Percentiles rank a stretch among this genome's conserved stretches.
These are phyloP conservation scores for Tuber aestivum DNA, from an alignment of 495 filamentous ascomycete genomes.

Conservation along the genomic window DNA sequence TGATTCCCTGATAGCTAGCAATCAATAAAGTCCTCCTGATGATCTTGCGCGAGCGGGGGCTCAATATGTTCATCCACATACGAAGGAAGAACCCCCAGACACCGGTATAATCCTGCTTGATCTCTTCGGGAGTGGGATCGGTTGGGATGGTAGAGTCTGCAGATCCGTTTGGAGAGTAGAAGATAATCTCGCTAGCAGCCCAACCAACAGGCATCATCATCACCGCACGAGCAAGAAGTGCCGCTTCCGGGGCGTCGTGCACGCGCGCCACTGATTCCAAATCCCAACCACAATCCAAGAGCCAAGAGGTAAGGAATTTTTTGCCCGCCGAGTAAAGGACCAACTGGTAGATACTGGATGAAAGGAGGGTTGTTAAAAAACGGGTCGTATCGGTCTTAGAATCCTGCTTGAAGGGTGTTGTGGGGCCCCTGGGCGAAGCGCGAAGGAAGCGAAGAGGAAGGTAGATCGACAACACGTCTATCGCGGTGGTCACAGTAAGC, in stretches of 20 bases:
- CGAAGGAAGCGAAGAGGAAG: constrained; percentile 39
- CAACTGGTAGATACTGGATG: constrained; percentile 34
- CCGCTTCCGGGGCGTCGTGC: constrained; percentile 28
- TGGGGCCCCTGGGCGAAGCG: constrained; percentile 4
- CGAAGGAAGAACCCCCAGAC: constrained; percentile 21
- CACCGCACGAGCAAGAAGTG: constrained; percentile 25
- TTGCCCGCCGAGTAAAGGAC: constrained; percentile 25
- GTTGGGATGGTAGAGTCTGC: constrained; percentile 18
- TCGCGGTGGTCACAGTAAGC: constrained; percentile 25
- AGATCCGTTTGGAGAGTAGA: constrained; percentile 26
- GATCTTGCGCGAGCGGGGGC: constrained; percentile 33
- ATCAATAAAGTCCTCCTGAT: constrained; percentile 37
- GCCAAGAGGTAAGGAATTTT: constrained; percentile 38
- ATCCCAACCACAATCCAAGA: constrained; percentile 34
- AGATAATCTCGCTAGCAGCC: constrained; percentile 37
- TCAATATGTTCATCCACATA: constrained; percentile 36
- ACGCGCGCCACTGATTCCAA: constrained; percentile 34
- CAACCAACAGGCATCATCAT: constrained; percentile 41
- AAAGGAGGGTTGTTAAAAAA: constrained; percentile 27
- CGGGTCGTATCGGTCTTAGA: constrained; percentile 26
- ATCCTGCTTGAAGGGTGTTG: constrained; percentile 13
- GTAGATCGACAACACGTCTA: constrained; percentile 37
- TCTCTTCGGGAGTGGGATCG: constrained; percentile 11
- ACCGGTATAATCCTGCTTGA: constrained; percentile 23
- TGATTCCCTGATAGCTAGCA: constrained; percentile 32